Percentiles rank a stretch among this genome's conserved stretches.
Conservation (phyloP, 768 basidiomycete genomes). For the Serendipita sp. region DNA sequence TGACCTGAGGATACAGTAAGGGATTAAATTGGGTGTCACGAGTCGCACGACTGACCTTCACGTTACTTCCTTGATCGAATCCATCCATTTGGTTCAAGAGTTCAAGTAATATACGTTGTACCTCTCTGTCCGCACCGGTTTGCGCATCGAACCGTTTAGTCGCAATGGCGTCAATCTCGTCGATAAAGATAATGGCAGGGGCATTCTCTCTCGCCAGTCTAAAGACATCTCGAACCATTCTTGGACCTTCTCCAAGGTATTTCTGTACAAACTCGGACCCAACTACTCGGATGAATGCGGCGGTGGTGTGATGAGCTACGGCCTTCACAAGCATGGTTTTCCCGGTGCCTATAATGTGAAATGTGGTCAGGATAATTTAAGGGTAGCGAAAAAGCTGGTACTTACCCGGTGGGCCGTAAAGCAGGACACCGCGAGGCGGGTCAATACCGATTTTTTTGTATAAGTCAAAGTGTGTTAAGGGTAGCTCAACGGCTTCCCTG, state of each 20-base stretch:
- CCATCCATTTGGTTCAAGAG: constrained; percentile 99
- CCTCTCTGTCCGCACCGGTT: constrained; percentile 96
- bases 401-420: constrained; percentile 92
- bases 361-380: background rate
- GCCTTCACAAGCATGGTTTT: constrained; percentile 99
- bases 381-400: background rate
- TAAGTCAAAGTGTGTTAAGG: constrained; percentile 89
- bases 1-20: constrained; percentile 45
- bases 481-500: constrained; percentile 92
- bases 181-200: constrained; percentile 97
- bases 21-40: background rate
- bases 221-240: constrained; percentile 99
- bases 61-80: constrained; percentile 96
- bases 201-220: constrained; percentile 92
- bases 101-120: constrained; percentile 94
- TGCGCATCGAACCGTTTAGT: constrained; percentile 99
- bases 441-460: constrained; percentile 99
- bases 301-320: constrained; percentile 96
- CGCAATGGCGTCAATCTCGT: constrained; percentile 96
- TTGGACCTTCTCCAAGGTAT: constrained; percentile 96
- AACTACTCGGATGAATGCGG: constrained; percentile 93
- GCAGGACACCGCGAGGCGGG: constrained; percentile 88
- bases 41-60: constrained; percentile 51
- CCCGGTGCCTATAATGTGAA: constrained; percentile 56
- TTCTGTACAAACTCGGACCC: constrained; percentile 99